Conservation (phyloP, 2,329 filamentous ascomycete genomes). For the Sodiomyces alkalinus region DNA sequence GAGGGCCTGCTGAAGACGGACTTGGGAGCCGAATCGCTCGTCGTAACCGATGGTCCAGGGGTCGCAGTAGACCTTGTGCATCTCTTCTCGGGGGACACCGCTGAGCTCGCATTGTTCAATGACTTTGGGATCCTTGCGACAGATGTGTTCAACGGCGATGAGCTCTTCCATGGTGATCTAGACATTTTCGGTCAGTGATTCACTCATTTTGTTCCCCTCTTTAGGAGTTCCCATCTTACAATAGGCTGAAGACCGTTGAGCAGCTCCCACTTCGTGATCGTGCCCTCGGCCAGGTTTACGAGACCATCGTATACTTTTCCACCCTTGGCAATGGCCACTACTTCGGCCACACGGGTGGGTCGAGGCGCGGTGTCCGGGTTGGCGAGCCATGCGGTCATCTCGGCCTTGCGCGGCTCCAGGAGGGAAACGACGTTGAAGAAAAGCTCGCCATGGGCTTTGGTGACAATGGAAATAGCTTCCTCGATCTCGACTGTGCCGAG, state of each 20-base stretch:
- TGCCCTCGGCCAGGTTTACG: constrained; percentile 53
- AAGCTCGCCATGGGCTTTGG: constrained; percentile 52
- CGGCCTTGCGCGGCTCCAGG: constrained; percentile 70
- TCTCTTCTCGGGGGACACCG: constrained; percentile 66
- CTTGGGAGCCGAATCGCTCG: constrained; percentile 65
- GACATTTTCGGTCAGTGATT: neutral
- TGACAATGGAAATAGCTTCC: constrained; percentile 50
- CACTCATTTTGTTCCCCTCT: neutral
- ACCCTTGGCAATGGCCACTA: constrained; percentile 65
- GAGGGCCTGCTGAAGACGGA: constrained; percentile 77
- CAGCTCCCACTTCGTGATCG: constrained; percentile 59
- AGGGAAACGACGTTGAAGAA: constrained; percentile 80
- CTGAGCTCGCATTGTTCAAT: constrained; percentile 80
- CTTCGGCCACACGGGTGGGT: constrained; percentile 61
- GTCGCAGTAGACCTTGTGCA: constrained; percentile 94
- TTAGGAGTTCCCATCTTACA: too few relatives aligned
- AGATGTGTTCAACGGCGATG: constrained; percentile 60
- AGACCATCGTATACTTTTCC: constrained; percentile 74
- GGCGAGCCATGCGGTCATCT: constrained; percentile 68
- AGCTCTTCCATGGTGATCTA: constrained; percentile 87
- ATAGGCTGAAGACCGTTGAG: constrained; percentile 69
- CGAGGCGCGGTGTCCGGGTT: constrained; percentile 43
- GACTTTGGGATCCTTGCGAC: constrained; percentile 66
- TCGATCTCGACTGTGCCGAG: constrained; percentile 61
- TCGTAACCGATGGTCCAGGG: constrained; percentile 95